Base-by-base conservation (phyloP, 495 filamentous ascomycete genomes). In the Echria macrotheca region DNA sequence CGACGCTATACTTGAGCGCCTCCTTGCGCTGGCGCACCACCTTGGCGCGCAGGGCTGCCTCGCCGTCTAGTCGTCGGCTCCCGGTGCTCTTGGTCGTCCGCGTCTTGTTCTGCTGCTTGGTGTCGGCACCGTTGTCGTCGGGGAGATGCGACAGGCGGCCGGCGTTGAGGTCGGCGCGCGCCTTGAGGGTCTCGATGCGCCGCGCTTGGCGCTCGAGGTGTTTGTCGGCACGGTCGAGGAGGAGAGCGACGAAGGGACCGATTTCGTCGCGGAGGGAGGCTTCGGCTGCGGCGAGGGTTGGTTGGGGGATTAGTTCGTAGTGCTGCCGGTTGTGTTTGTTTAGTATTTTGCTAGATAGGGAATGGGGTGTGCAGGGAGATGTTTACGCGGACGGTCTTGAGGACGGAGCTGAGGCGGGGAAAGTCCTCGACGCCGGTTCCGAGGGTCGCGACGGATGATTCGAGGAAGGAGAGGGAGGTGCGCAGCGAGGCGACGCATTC, bases 271-370 rank as follows among this genome's bases (percentile, higher is more conserved):
- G 71, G 10, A 76, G 65, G 5, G 73, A 75, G 47, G 69, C 44
- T 31, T 76, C 73, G 52, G 73, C 73, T 4, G 63, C 60, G 32
- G 69, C 67, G 48, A 76, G 67, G 36, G 71, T 72, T 3, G 69
- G 65, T 45, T 75, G 71, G 6, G 73, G 73, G 55, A 76, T 74
- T 0, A 76, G 61, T 49, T 76, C 73, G 69, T 76, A 75, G 62
- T 75, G 72, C 66, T 74, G 43, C 14, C 7, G 19, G 22, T n/a
- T 17, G 38, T 1, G 21, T 0, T 9, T 2, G 4, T 17, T 24
- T 25, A 41, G 38, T 1, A 52, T 45, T 28, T 25, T 24, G 15
- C 6, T 17, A 12, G 26, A 17, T 29, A 18, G 46, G 26, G 24
- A 17, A 28, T 1, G 14, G 14, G n/a, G 36, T 11, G 2, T 23